Base-by-base conservation (phyloP, 768 basidiomycete genomes). In the Nevesoporus exiguus region DNA sequence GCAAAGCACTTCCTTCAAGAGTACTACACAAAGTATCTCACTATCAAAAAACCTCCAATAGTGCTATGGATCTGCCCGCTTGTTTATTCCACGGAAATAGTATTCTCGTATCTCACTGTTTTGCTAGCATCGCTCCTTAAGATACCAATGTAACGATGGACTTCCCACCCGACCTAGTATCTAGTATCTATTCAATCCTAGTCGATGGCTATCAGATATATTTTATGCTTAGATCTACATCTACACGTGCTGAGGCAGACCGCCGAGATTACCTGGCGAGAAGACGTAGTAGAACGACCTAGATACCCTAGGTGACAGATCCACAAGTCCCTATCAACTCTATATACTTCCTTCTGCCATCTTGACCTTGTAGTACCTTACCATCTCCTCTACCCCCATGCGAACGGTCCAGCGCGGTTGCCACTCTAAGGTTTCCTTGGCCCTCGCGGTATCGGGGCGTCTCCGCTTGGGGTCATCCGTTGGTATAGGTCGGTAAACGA, bases 311-410 rank as follows among this genome's bases (percentile, higher is more conserved):
- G 7, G 14, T 19, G 24, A 56, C 31, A 31, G 31, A 45, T 21
- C 8, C 34, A 31, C 36, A 21, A 24, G 15, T 44, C 7, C 7
- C 17, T 7, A 15, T 29, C 30, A 34, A 42, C 19, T 62, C 66
- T 78, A 90, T 36, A 91, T 75, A 65, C 85, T 87, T 25, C 91
- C 91, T 70, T 93, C 91, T 3, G 80, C 82, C 81, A 93, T 87
- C 73, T 88, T 92, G 19, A 86, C 83, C 72, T 91, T 93, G 77
- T 93, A 96, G 72, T 93, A 96, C 54, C 89, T 75, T 33, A 93
- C 88, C 89, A 95, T 96, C 76, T 96, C 94, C 74, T 93, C 92
- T 47, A 98, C 71, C 25, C 95, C 95, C 85, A 93, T 93, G 59
- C 83, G 81, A 46, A 97, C 90, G 29, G 86, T 87, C 93, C 94